phyloP scores from a whole-genome alignment of 148 eudicot species.

The Arbutus unedo region DNA sequence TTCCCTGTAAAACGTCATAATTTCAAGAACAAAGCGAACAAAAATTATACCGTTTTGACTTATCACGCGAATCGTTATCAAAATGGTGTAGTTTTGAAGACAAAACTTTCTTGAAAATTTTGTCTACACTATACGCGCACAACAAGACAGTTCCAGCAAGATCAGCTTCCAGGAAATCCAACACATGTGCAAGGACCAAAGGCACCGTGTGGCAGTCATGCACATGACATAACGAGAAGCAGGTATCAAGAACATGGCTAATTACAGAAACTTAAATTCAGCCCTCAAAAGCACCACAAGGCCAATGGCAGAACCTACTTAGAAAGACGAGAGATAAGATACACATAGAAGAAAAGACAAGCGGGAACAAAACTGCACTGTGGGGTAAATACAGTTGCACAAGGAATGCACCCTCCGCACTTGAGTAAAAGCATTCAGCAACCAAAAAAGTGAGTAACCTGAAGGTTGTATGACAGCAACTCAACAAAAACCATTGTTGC shows the following conservation, averaged over 20 bases:
- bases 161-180: not conserved
- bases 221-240: not conserved
- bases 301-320: not conserved
- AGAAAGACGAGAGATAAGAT: not conserved
- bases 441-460: not conserved
- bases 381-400: constrained; percentile 1
- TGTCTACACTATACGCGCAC: no score
- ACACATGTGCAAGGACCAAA: not conserved
- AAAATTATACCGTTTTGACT: no score
- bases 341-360: not conserved
- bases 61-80: no score
- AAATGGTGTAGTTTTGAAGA: no score
- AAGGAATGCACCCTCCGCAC: not conserved
- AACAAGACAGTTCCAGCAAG: not conserved
- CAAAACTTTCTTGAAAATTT: no score
- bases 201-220: not conserved
- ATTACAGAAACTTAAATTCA: not conserved
- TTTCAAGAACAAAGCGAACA: no score
- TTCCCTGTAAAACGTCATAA: no score
- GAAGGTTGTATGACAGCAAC: not conserved
- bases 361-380: not conserved
- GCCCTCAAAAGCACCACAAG: not conserved
- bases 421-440: not conserved
- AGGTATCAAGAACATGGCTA: not conserved
- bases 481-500: not conserved